Base-by-base conservation (phyloP, 495 filamentous ascomycete species). In the Penicillium lividum region DNA sequence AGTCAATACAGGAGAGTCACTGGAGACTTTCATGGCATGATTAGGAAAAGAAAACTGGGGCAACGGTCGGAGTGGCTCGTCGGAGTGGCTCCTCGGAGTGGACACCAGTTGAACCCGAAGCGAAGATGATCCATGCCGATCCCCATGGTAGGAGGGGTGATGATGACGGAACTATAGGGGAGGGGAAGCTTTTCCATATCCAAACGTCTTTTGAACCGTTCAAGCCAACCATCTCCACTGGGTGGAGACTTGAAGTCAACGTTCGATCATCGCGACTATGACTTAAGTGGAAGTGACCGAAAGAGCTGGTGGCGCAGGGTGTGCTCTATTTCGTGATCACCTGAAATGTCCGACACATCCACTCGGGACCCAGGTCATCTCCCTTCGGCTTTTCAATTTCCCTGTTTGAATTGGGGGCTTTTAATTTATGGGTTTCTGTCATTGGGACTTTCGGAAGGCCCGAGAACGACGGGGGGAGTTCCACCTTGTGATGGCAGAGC, bases 181-280 rank as follows among this genome's bases (percentile, higher is more conserved):
- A 40, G 38, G 38, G 38, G 38, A 40, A 40, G 31, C 31, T 33
- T 33, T 33, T 10, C 31, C 31, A 33, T 33, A 22, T 22, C 22
- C 22, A 22, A 22, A 22, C 22, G 22, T 22, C 22, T 22, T 22
- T 22, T 22, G 22, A 22, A 22, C 22, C 22, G 16, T 18, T 15
- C 40, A 18, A 43, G 40, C 45, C 45, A 47, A 47, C 45, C 18
- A 22, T 33, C 31, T 33, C 31, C 10, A 25, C 8, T n/a, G n/a
- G 13, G 45, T 47, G 45, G 27, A 29, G 27, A 29, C 27, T 5
- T 22, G 18, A 6, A 25, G 29, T 51, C 51, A 65, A 51, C 57
- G 65, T 66, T 59, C 57, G 66, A 68, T 68, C 66, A 66, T 63
- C 66, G 18, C 28, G 13, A 67, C 59, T 59, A 63, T 63, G 62